Evolutionary conservation across 306 rosid species (phyloP).

Genomic region (Cotoneaster glaucophyllus): DNA sequence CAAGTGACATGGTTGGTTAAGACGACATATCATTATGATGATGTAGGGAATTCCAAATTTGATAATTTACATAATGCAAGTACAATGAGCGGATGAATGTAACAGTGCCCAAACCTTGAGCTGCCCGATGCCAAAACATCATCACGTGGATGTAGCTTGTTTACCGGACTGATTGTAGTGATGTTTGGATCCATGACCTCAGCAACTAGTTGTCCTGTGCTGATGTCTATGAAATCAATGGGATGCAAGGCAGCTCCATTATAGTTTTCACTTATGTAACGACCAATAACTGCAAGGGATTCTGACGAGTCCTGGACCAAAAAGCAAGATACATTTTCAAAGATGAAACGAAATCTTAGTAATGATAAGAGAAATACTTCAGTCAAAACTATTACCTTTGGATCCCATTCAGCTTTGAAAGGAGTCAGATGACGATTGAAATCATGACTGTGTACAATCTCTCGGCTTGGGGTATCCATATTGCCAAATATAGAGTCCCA

Average conservation of each 20-base stretch:
- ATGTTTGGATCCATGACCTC: conserved; percentile 95
- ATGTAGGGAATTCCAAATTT: neutral
- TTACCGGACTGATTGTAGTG: conserved; percentile 83
- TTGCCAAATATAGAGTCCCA: conserved; percentile 90
- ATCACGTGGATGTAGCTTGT: conserved; percentile 82
- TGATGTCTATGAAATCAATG: conserved; percentile 81
- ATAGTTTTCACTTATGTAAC: conserved; percentile 89
- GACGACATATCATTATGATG: neutral
- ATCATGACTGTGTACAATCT: conserved; percentile 94
- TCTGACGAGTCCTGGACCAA: conserved; percentile 76
- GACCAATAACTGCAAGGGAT: conserved; percentile 82
- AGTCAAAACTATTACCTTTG: conserved; percentile 51
- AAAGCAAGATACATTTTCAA: neutral
- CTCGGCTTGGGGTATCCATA: conserved; percentile 86
- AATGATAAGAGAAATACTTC: neutral
- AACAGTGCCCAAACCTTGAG: conserved; percentile 53
- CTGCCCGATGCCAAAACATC: conserved; percentile 90
- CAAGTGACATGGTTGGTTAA: conserved; percentile 10
- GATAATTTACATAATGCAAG: neutral
- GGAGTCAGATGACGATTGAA: conserved; percentile 87
- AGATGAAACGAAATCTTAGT: neutral
- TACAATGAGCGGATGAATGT: neutral
- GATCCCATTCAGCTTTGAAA: conserved; percentile 97
- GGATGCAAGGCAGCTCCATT: conserved; percentile 93
- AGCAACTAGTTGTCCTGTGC: conserved; percentile 82